Percentiles rank a stretch among this genome's conserved stretches.
Evolutionary conservation across 1,284 basidiomycete species (phyloP).

Genomic region (Irpex lacteus): DNA sequence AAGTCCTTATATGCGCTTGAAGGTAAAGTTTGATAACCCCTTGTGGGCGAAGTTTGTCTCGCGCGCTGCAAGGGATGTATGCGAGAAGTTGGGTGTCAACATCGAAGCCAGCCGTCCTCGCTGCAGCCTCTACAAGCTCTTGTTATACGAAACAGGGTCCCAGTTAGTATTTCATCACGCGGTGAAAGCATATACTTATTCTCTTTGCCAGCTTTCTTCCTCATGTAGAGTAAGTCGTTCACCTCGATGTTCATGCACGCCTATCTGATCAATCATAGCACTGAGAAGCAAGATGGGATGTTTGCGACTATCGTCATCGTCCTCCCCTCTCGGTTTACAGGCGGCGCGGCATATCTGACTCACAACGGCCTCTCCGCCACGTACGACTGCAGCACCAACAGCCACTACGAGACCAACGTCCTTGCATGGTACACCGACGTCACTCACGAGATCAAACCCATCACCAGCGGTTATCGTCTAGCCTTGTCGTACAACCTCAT

Average conservation of each 20-base stretch:
- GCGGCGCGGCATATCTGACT: conserved; percentile 27
- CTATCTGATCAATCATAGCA: not conserved
- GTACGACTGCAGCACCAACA: conserved; percentile 31
- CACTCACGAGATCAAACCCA: conserved; percentile 42
- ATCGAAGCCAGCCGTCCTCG: not conserved
- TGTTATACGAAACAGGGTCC: not conserved
- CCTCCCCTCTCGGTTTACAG: not conserved
- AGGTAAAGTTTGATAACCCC: not conserved
- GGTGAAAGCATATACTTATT: not conserved
- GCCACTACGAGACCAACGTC: conserved; percentile 31
- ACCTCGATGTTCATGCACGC: not conserved
- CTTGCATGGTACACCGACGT: conserved; percentile 50
- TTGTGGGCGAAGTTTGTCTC: not conserved
- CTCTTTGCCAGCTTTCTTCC: not conserved
- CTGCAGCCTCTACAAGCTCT: not conserved
- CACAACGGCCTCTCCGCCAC: conserved; percentile 29
- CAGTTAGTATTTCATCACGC: not conserved
- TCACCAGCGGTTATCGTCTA: conserved; percentile 41
- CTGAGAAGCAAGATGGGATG: not conserved
- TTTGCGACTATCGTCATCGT: not conserved
- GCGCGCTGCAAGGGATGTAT: not conserved
- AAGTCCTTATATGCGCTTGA: not conserved
- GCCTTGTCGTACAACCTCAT: conserved; percentile 43
- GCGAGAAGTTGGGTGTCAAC: not conserved
- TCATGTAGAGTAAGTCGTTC: not conserved